Evolutionary conservation across 225 moss, liverwort and hornwort genomes (phyloP), one percentile per base, ranked within the genome.

Genomic region (Pseudisothecium myosuroides): DNA sequence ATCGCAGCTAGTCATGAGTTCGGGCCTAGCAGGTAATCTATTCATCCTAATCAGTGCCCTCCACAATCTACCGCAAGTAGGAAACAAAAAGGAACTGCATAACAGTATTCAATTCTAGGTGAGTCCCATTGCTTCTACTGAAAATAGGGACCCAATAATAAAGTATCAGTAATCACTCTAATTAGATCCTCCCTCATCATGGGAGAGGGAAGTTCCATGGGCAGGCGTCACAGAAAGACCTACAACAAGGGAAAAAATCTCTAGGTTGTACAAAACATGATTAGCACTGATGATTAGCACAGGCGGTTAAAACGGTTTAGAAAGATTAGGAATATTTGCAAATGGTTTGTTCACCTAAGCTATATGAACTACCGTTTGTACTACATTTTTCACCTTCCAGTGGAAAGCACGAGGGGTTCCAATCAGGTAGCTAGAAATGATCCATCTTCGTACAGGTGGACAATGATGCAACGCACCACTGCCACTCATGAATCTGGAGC

Each of bases 341-440:
- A 74, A 64, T 31, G 54, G 41, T 32, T 39, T 32, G 83, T 77
- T 37, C 84, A 89, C 68, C 76, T 67, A 56, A 83, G 43, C 68
- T 21, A 69, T 55, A 76, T 45, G 54, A 85, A 49, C 79, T 75
- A 62, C 62, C 75, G 64, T 75, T 45, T 74, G 82, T 72, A 81
- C 61, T 34, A 49, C 10, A 9, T 11, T 47, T 47, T 64, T n/a
- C 52, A 76, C 67, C 64, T 77, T 77, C 83, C 81, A 82, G 61
- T 27, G 28, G 34, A 88, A 86, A 43, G 76, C 88, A 54, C 50
- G 71, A 89, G 77, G 77, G 76, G 89, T 12, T 71, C 45, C 89
- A 92, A 90, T 88, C 85, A 90, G 69, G 85, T 85, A 82, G 71
- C 88, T 85, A 63, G 85, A 81, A 72, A 83, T 78, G 59, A 73